Evolutionary conservation across 768 basidiomycete genomes (phyloP), one percentile per base, ranked within the genome.

Genomic region (Macrolepiota dolichaula): DNA sequence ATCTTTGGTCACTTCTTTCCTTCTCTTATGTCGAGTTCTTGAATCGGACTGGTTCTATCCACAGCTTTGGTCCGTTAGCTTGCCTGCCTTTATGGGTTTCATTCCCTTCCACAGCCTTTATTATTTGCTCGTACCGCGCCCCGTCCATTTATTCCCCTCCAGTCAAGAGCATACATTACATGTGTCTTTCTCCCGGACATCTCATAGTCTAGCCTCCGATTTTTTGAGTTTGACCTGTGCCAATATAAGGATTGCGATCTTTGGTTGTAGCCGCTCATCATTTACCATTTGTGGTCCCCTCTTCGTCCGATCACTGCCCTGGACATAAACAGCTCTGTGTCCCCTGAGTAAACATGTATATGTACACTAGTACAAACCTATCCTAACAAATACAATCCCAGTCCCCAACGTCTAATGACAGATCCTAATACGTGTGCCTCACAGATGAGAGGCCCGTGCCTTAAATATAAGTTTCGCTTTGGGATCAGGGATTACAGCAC

Each of bases 391-490:
- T 19, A n/a, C 17, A 52, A 36, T 52, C 32, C 6, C 13, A 4
- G n/a, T 29, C 19, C 12, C 32, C 22, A n/a, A 19, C 36, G 44
- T 55, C 54, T 15, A 9, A 35, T 36, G 32, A 46, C 29, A 17
- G 32, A 19, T n/a, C 40, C 17, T 38, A 58, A 25, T 50, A n/a
- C 35, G 56, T 22, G 15, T 15, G 32, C 6, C 37, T 57, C 11
- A n/a, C n/a, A 35, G 32, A 11, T 35, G 42, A 13, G 35, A 51
- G 38, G 62, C 29, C 60, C 70, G 68, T 42, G 57, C 67, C 13
- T 61, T 71, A 53, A 76, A 75, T 17, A 75, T 60, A 32, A 78
- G 51, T 27, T 69, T 65, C 0, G 69, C 73, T 57, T 74, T 74
- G 2, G 68, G 61, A 59, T 74, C 68, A 37, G 74, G 75, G 29